Evolutionary conservation across 768 basidiomycete species (phyloP).

Genomic region (Tylopilus felleus): DNA sequence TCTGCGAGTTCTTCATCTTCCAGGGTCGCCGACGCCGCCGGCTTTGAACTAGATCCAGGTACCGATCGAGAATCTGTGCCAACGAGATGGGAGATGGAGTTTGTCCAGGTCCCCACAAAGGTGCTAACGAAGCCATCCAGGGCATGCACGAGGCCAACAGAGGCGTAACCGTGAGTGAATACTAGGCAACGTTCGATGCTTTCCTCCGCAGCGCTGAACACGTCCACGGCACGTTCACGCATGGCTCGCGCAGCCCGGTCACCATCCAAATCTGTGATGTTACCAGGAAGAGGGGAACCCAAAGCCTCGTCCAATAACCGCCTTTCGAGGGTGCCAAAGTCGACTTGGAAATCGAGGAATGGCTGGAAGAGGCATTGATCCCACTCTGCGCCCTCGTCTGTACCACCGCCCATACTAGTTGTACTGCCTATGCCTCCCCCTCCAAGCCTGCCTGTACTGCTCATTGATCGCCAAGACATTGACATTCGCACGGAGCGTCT

Average conservation of each 20-base stretch:
- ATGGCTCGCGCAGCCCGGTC: constrained; percentile 57
- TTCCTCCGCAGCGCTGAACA: constrained; percentile 77
- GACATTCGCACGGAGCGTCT: constrained; percentile 63
- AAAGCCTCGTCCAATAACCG: constrained; percentile 61
- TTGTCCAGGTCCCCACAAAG: constrained; percentile 67
- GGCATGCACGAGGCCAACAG: constrained; percentile 66
- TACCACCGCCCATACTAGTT: background rate
- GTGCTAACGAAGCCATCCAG: constrained; percentile 67
- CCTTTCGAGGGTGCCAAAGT: constrained; percentile 78
- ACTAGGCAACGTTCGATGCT: constrained; percentile 68
- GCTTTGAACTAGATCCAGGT: constrained; percentile 30
- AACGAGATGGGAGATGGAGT: constrained; percentile 43
- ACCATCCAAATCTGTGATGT: constrained; percentile 24
- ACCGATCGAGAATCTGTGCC: constrained; percentile 27
- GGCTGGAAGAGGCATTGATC: constrained; percentile 91
- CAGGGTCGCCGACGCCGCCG: constrained; percentile 21
- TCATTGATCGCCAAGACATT: constrained; percentile 53
- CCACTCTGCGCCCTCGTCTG: constrained; percentile 57
- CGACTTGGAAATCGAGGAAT: constrained; percentile 86
- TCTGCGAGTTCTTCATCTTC: constrained; percentile 65
- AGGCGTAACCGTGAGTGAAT: constrained; percentile 90
- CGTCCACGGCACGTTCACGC: constrained; percentile 70
- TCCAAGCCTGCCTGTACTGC: constrained; percentile 18
- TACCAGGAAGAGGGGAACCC: constrained; percentile 40
- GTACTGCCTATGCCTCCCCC: constrained; percentile 10